These are phyloP conservation scores for Fragilariopsis cylindrus DNA, from an alignment of 108 stramenopile species.

Conservation along the genomic window DNA sequence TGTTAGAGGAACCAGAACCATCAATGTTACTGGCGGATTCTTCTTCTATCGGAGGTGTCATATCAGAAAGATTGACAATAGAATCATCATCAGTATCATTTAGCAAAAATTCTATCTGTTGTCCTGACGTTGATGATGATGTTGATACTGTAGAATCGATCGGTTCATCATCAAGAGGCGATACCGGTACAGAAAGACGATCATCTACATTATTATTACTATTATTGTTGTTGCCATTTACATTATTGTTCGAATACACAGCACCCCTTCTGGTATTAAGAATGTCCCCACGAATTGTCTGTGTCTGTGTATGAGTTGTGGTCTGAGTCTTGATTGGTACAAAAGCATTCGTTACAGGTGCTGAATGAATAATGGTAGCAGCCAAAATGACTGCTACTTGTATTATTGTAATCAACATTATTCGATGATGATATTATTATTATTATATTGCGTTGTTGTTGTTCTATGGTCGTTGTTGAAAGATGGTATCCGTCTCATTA, in stretches of 20 bases:
- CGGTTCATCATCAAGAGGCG: neutral
- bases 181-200: too few relatives aligned
- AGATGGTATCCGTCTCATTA: too few relatives aligned
- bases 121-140: neutral
- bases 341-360: constrained; percentile 1
- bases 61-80: too few relatives aligned
- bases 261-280: too few relatives aligned
- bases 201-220: neutral
- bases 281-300: neutral
- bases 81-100: neutral
- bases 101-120: neutral
- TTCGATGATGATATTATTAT: too few relatives aligned
- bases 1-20: too few relatives aligned
- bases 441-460: too few relatives aligned
- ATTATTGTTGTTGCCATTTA: neutral
- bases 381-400: neutral
- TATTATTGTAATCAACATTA: too few relatives aligned
- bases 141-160: neutral
- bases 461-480: too few relatives aligned
- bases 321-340: neutral
- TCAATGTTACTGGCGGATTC: too few relatives aligned
- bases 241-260: neutral
- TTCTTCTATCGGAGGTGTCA: too few relatives aligned
- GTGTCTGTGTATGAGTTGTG: neutral
- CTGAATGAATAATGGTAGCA: neutral